Evolutionary conservation across 495 filamentous ascomycete genomes (phyloP).

Genomic region (Aspergillus steynii): DNA sequence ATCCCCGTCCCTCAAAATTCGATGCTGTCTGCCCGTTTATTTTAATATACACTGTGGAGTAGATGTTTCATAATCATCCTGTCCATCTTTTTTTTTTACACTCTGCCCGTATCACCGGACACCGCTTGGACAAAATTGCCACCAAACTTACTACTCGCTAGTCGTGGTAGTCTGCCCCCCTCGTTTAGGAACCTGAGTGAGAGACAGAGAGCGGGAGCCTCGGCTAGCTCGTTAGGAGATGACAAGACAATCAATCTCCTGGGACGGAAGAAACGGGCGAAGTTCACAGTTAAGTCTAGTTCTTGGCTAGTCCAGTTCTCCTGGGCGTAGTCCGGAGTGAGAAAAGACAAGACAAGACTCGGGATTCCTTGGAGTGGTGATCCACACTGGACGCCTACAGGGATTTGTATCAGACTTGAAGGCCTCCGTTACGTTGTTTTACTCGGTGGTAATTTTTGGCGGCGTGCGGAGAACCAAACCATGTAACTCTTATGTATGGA

Average conservation of each 20-base stretch:
- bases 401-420: too few relatives aligned
- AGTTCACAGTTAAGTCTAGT: neutral
- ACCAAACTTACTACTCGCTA: neutral
- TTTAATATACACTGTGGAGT: conserved; percentile 8
- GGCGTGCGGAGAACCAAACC: neutral
- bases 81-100: neutral
- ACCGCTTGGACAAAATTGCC: neutral
- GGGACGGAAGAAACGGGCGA: neutral
- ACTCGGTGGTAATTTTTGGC: too few relatives aligned
- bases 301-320: too few relatives aligned
- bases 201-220: neutral
- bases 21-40: neutral
- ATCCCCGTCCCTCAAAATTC: neutral
- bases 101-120: neutral
- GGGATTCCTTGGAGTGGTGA: too few relatives aligned
- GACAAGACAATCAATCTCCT: neutral
- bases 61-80: conserved; percentile 10
- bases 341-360: too few relatives aligned
- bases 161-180: neutral
- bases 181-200: neutral
- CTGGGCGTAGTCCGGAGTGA: too few relatives aligned
- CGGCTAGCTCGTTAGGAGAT: neutral
- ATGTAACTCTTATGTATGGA: too few relatives aligned
- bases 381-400: too few relatives aligned
- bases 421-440: too few relatives aligned